Evolutionary conservation across 1,284 basidiomycete species (phyloP), one percentile per base, ranked within the genome.

Genomic region (Ganoderma boninense): DNA sequence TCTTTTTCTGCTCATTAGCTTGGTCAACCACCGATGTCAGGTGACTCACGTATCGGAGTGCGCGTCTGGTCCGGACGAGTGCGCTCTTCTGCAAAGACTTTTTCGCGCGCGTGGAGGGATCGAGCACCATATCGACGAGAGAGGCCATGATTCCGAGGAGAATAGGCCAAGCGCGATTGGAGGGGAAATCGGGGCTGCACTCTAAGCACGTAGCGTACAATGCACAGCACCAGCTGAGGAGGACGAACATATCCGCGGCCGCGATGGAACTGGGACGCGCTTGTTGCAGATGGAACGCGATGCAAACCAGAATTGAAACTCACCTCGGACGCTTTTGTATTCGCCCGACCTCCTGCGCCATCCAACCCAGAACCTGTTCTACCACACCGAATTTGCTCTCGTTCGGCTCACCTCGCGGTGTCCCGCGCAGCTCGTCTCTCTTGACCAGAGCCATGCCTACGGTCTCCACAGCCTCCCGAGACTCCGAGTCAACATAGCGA

Each of bases 171-270:
- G 83, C 76, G 18, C 83, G 82, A 2, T 86, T 82, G 2, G 83
- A 81, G 1, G 82, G 65, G 74, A 90, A 89, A 26, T 84, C 77
- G 2, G 83, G 79, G 64, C 86, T 85, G 52, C 78, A 70, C 64
- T 84, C 78, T 14, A 87, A 75, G 71, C 86, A 89, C 11, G 84
- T 82, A 4, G 84, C 80, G 77, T 93, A 94, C 54, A 95, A 79
- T 16, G 85, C 86, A 76, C 90, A 92, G 8, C 89, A 84, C 93
- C 95, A 96, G 73, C 85, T 90, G 44, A 95, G 84, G 7, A 96
- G 86, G 23, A 93, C 89, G 77, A 92, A 93, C 43, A 92, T 76
- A 72, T 92, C 89, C 8, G 88, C 81, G 8, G 91, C 82, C 2
- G 92, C 90, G 76, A 87, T 86, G 7, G 90, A 86, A 74, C 91